Percentiles rank a stretch among this genome's conserved stretches.
phyloP scores from a whole-genome alignment of 1,284 basidiomycete species.

The Ganoderma lingzhi region DNA sequence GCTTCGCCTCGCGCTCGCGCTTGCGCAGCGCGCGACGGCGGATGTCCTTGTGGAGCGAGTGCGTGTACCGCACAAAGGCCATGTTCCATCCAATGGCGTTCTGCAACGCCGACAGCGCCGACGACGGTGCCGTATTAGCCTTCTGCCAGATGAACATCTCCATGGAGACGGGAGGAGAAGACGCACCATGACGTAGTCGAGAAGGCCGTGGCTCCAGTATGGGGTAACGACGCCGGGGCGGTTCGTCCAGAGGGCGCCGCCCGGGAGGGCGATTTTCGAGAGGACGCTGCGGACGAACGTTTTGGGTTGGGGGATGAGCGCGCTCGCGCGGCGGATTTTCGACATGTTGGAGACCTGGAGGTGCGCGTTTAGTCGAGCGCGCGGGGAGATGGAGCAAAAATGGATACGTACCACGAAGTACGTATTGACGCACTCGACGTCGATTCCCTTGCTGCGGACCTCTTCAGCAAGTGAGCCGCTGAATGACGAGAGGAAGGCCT shows the following conservation, averaged over 20 bases:
- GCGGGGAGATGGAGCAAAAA: not conserved
- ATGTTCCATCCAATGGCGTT: slow-evolving; percentile 61
- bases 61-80: slow-evolving; percentile 67
- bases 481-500: slow-evolving; percentile 91
- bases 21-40: slow-evolving; percentile 82
- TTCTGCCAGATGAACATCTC: not conserved
- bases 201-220: slow-evolving; percentile 89
- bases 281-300: slow-evolving; percentile 85
- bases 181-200: slow-evolving; percentile 76
- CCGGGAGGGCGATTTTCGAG: slow-evolving; percentile 63
- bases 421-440: slow-evolving; percentile 90
- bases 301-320: slow-evolving; percentile 81
- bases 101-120: slow-evolving; percentile 21
- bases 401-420: slow-evolving; percentile 89
- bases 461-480: slow-evolving; percentile 90
- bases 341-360: slow-evolving; percentile 89
- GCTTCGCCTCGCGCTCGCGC: slow-evolving; percentile 71
- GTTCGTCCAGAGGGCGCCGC: slow-evolving; percentile 82
- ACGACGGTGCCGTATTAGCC: not conserved
- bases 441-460: slow-evolving; percentile 76
- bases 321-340: slow-evolving; percentile 83
- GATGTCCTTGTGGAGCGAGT: slow-evolving; percentile 79
- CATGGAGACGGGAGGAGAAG: not conserved
- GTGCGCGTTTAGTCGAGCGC: not conserved
- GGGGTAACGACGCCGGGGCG: slow-evolving; percentile 86